Percentiles rank a stretch among this genome's conserved stretches.
phyloP scores from a whole-genome alignment of 2,329 filamentous ascomycete genomes.

The Emergomyces africanus region DNA sequence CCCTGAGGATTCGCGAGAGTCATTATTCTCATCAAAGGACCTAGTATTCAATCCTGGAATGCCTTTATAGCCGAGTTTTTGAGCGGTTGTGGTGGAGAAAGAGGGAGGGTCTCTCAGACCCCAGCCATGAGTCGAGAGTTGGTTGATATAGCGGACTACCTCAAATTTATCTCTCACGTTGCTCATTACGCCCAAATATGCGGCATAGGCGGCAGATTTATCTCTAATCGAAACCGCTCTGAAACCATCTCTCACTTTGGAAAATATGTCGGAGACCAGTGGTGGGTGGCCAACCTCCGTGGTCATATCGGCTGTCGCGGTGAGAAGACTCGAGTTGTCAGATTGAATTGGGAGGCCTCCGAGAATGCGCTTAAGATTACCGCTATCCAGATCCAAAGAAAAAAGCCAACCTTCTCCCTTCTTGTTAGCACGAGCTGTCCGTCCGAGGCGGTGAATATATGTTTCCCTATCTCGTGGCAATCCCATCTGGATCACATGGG shows the following conservation, averaged over 20 bases:
- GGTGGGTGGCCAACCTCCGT: constrained; percentile 12
- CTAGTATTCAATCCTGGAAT: neutral
- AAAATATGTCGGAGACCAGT: constrained; percentile 8
- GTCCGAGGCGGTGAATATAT: constrained; percentile 66
- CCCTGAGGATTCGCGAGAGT: neutral
- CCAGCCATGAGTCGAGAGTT: constrained; percentile 25
- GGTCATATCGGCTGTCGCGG: constrained; percentile 25
- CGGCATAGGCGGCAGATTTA: constrained; percentile 41
- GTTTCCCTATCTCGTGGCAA: constrained; percentile 52
- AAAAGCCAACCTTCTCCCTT: constrained; percentile 51
- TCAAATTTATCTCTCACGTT: neutral
- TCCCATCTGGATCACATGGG: constrained; percentile 66
- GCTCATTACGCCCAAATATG: constrained; percentile 31
- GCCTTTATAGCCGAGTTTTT: neutral
- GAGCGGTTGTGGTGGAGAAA: neutral
- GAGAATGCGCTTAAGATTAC: constrained; percentile 37
- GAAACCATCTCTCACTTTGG: constrained; percentile 26
- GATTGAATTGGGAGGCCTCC: constrained; percentile 43
- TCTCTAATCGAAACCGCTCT: constrained; percentile 14
- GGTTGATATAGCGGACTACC: constrained; percentile 11
- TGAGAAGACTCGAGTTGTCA: constrained; percentile 33
- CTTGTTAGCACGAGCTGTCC: constrained; percentile 57
- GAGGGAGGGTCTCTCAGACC: constrained; percentile 20
- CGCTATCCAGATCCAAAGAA: constrained; percentile 39
- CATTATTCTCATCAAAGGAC: neutral